These are phyloP conservation scores for Cercospora sp. DNA, from an alignment of 2,329 filamentous ascomycete genomes.

Conservation along the genomic window DNA sequence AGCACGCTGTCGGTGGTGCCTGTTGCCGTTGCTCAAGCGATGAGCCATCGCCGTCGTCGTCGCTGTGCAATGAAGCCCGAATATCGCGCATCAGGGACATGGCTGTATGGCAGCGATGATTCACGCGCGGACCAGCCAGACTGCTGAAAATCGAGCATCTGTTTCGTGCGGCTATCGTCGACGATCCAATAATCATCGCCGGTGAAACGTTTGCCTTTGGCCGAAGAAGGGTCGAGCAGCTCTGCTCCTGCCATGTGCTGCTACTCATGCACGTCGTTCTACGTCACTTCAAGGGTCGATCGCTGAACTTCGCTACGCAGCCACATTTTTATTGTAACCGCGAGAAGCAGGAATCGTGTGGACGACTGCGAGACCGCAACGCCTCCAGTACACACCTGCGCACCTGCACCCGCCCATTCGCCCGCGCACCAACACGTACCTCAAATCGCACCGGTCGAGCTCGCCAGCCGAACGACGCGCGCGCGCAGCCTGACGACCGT, in stretches of 20 bases:
- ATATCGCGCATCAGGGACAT: not conserved
- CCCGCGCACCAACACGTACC: not conserved
- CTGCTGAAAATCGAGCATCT: not conserved
- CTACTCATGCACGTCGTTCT: not conserved
- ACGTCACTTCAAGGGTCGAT: not conserved
- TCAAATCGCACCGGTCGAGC: not conserved
- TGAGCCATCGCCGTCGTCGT: not conserved
- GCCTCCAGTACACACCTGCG: not conserved
- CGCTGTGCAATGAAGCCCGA: not conserved
- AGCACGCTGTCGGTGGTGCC: not conserved
- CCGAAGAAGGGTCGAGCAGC: not conserved
- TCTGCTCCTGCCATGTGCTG: not conserved
- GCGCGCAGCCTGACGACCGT: not conserved
- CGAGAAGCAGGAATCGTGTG: not conserved
- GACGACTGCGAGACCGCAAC: not conserved
- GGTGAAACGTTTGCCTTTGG: not conserved
- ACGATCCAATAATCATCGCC: not conserved
- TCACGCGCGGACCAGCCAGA: not conserved
- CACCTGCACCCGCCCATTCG: not conserved
- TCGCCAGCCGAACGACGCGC: not conserved
- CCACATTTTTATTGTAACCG: not conserved
- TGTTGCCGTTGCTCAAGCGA: constrained; percentile 1
- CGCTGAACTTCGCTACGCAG: not conserved
- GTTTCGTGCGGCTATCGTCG: not conserved
- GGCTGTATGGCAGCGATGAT: not conserved